Evolutionary conservation across 176 grass and related monocot genomes (phyloP), one percentile per base, ranked within the genome.

Genomic region (Pontederia paniculata): DNA sequence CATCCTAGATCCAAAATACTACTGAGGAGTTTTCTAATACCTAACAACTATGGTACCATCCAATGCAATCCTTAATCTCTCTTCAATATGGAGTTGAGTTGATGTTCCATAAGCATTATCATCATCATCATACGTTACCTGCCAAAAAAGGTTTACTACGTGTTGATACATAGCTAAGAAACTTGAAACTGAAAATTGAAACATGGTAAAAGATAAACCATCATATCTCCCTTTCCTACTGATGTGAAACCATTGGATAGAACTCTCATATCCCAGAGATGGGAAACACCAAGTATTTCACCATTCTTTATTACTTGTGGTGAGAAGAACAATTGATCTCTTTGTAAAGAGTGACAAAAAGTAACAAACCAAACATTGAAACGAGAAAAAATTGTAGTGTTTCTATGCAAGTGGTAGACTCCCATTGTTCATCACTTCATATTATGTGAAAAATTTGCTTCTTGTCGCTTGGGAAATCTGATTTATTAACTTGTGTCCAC

Each of bases 231-330:
- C 44, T 82, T 91, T 63, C 93, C 93, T 74, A 98, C 71, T 62
- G 86, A 65, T 81, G 79, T 66, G 77, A 98, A 98, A 18, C 93
- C 93, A 84, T 83, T 98, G 28, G 93, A 98, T 65, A 98, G 73
- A 64, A 98, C 83, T 74, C 81, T 83, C 83, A 83, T 90, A 71
- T 82, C 91, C 73, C 93, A 78, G 57, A 98, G 75, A 73, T 98
- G 93, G 58, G 93, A 98, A 48, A 98, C 93, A 56, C 93, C 86
- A 77, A 98, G 86, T 86, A 98, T 98, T 71, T 98, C 93, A 23
- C 93, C 93, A 3, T 98, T 98, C 74, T 91, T 98, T 57, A 98
- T 98, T 62, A 98, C 93, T 86, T 98, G 80, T 23, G 77, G 79
- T 28, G 42, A 75, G 45, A 65, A 67, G 42, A 58, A 75, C n/a